Evolutionary conservation across 2,329 filamentous ascomycete genomes (phyloP), one percentile per base, ranked within the genome.

Genomic region (Hypoxylon sp.): DNA sequence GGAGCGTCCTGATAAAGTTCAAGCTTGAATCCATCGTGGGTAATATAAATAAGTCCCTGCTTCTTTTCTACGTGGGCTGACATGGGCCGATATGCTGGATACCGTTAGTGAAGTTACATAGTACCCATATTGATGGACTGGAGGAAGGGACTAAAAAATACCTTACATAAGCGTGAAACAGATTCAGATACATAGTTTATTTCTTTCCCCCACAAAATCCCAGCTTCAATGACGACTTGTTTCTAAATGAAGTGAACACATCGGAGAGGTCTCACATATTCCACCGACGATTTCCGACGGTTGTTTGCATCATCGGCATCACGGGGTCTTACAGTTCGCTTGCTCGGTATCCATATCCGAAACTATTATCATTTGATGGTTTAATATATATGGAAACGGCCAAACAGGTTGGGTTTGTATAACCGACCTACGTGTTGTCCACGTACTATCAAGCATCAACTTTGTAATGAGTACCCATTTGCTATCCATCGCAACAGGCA

Each of bases 21-120:
- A 71, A 71, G 69, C 59, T 69, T 71, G 66, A 71, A 71, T 71
- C 69, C 69, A 46, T 63, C 69, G 56, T 60, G 63, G 55, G 29
- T 65, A 57, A 59, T 46, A 53, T 57, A 56, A 60, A 67, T 60
- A 60, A 62, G 46, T 65, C 64, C 65, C 47, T 65, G 37, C 48
- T 33, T 47, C 22, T 44, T 44, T 11, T 33, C 47, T 24, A 17
- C 52, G 19, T 31, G 52, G 37, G 35, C 14, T 14, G 14, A 37
- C 35, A 37, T 37, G 39, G 39, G 37, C 11, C 5, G 39, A 22
- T 9, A 44, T 11, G 39, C 39, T 44, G 39, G n/a, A 19, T 19
- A 44, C 9, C 42, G 17, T 31, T 60, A 60, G 44, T 46, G 5
- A 52, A 29, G 63, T 54, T 63, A 60, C 17, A 31, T 31, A 31